Evolutionary conservation across 495 filamentous ascomycete species (phyloP), one percentile per base, ranked within the genome.

Genomic region (Aspergillus haitiensis): DNA sequence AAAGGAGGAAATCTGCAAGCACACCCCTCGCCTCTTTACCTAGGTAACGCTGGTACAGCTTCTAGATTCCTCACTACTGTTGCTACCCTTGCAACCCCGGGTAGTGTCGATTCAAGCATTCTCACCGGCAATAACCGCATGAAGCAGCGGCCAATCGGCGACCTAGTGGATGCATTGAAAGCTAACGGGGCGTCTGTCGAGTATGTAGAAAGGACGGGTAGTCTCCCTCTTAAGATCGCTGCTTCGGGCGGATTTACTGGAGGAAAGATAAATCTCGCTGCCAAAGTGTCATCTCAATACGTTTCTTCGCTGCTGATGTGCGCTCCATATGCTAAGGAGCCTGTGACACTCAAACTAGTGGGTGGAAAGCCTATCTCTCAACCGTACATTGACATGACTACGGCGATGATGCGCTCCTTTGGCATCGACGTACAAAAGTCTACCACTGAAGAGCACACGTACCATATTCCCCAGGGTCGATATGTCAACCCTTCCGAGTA

Each of bases 351-450:
- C 61, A 87, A 86, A 8, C 78, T 99, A 47, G 88, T 97, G 42
- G 93, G 93, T 42, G 94, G 92, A 55, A 96, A 95, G 75, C 93
- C 93, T 3, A 97, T 98, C 61, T 97, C 93, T 1, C 92, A 97
- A 71, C 88, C 88, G 13, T 99, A 99, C 68, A 98, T 98, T 69
- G 92, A 98, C 65, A 97, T 99, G 93, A 99, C 94, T 13, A 93
- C 91, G 12, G 84, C 91, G 16, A 98, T 99, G 93, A 99, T 99
- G 94, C 82, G 86, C 35, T 83, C 86, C 6, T 99, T 99, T 67
- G 94, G 94, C 40, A 86, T 98, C 52, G 71, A 87, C 36, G 93
- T 97, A 36, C 75, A 83, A 55, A 84, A 82, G 70, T 91, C 89
- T 3, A 75, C 80, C 16, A 86, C 81, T 5, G 89, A 96, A 62